A percentile compares a stretch with the other conserved stretches of the same genome.
Evolutionary conservation across 257 asterid genomes (phyloP).

Genomic region (Penstemon davidsonii): DNA sequence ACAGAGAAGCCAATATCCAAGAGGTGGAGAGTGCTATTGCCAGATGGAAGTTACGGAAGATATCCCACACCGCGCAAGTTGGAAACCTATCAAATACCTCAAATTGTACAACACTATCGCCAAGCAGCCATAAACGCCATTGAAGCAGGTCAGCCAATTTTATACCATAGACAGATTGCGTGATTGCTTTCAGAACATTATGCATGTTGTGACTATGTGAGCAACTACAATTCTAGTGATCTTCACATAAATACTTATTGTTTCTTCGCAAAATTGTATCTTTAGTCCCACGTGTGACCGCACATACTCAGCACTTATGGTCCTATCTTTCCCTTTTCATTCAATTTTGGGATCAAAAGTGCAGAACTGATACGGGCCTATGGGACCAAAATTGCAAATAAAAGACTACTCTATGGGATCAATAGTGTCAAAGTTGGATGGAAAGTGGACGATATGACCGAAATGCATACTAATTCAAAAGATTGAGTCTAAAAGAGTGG

Average conservation of each 20-base stretch:
- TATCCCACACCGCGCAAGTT: slow-evolving; percentile 76
- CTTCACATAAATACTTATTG: background rate
- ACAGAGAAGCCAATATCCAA: slow-evolving; percentile 87
- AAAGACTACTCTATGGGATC: too few species aligned
- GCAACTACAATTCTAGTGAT: slow-evolving; percentile 8
- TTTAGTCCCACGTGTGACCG: background rate
- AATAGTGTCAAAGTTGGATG: too few species aligned
- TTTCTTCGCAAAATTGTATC: background rate
- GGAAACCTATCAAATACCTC: slow-evolving; percentile 48
- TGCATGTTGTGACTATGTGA: background rate
- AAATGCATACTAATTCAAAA: too few species aligned
- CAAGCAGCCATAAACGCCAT: slow-evolving; percentile 88
- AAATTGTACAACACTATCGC: slow-evolving; percentile 68
- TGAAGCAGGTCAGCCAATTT: slow-evolving; percentile 67
- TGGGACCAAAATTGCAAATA: too few species aligned
- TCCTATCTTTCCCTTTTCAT: too few species aligned
- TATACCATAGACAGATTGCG: background rate
- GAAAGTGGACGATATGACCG: too few species aligned
- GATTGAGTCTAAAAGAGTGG: too few species aligned
- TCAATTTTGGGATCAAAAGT: too few species aligned
- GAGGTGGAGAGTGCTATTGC: slow-evolving; percentile 86
- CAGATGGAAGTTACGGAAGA: slow-evolving; percentile 61
- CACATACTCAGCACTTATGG: background rate
- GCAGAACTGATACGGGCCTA: too few species aligned
- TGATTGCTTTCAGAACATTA: slow-evolving; percentile 10